Conservation (phyloP, 1,284 basidiomycete genomes). For the Pseudomicrostroma phylloplanum region DNA sequence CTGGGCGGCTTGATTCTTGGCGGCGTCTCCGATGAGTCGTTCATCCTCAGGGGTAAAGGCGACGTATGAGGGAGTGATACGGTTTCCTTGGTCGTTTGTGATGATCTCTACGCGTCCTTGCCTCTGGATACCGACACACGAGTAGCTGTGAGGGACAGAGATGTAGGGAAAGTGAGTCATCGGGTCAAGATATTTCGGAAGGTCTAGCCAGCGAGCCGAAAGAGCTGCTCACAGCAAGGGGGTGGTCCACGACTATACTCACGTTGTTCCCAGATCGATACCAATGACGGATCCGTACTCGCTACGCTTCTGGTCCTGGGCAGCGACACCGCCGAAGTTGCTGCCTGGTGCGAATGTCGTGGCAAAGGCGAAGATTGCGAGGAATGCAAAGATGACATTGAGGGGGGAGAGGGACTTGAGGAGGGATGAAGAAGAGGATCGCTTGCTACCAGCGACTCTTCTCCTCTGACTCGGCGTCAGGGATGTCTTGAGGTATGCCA, state of each 20-base stretch:
- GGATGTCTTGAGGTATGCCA: not conserved
- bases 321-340: constrained; percentile 36
- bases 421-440: not conserved
- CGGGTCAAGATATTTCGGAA: not conserved
- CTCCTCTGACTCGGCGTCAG: not conserved
- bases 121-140: constrained; percentile 68
- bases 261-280: constrained; percentile 62
- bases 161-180: not conserved
- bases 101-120: constrained; percentile 55
- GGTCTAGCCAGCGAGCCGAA: constrained; percentile 5
- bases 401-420: constrained; percentile 25
- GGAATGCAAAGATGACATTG: constrained; percentile 36
- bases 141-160: constrained; percentile 21
- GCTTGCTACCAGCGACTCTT: not conserved
- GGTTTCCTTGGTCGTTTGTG: constrained; percentile 54
- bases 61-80: constrained; percentile 52
- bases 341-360: constrained; percentile 24
- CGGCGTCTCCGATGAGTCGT: constrained; percentile 65
- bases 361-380: constrained; percentile 37
- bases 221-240: not conserved
- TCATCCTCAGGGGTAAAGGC: constrained; percentile 56
- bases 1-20: constrained; percentile 60
- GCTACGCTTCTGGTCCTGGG: constrained; percentile 40
- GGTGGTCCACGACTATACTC: constrained; percentile 6
- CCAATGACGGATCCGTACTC: constrained; percentile 83